Percentiles rank a stretch among this genome's conserved stretches.
phyloP scores from a whole-genome alignment of 2,329 filamentous ascomycete genomes.

The Drechslerella coelobrocha region DNA sequence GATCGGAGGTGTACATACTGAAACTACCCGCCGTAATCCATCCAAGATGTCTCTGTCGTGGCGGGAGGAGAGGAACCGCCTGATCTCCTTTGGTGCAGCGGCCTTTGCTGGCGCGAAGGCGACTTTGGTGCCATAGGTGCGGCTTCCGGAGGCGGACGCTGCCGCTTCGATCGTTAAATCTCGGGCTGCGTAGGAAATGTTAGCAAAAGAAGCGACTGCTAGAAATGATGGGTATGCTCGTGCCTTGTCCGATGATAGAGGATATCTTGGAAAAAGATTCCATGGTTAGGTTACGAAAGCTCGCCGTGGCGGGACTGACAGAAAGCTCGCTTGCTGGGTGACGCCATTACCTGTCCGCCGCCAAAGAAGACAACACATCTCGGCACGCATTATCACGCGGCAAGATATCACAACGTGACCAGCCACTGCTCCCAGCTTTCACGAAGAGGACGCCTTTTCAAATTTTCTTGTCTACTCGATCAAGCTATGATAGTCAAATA shows the following conservation, averaged over 20 bases:
- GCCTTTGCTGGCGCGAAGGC: constrained; percentile 66
- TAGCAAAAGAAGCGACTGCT: constrained; percentile 13
- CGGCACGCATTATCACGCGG: too few relatives aligned
- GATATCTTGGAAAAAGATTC: constrained; percentile 96
- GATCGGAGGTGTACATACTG: constrained; percentile 64
- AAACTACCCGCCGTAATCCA: constrained; percentile 84
- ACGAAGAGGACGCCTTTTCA: too few relatives aligned
- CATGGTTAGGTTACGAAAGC: constrained; percentile 65
- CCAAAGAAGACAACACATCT: too few relatives aligned
- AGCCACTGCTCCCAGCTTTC: too few relatives aligned
- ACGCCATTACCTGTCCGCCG: too few relatives aligned
- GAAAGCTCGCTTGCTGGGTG: too few relatives aligned
- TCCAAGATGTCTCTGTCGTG: constrained; percentile 93
- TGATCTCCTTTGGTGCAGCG: constrained; percentile 81
- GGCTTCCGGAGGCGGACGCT: constrained; percentile 75
- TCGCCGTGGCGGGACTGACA: background rate
- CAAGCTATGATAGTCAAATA: too few relatives aligned
- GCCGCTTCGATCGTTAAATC: constrained; percentile 98
- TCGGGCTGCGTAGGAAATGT: constrained; percentile 68
- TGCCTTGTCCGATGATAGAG: constrained; percentile 91
- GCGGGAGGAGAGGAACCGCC: constrained; percentile 91
- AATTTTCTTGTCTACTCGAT: too few relatives aligned
- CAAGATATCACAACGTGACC: too few relatives aligned
- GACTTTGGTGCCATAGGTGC: constrained; percentile 50
- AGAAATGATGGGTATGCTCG: constrained; percentile 54